A percentile compares a stretch with the other conserved stretches of the same genome.
Conservation (phyloP, 2,329 filamentous ascomycete genomes). For the Pseudogymnoascus sp. region DNA sequence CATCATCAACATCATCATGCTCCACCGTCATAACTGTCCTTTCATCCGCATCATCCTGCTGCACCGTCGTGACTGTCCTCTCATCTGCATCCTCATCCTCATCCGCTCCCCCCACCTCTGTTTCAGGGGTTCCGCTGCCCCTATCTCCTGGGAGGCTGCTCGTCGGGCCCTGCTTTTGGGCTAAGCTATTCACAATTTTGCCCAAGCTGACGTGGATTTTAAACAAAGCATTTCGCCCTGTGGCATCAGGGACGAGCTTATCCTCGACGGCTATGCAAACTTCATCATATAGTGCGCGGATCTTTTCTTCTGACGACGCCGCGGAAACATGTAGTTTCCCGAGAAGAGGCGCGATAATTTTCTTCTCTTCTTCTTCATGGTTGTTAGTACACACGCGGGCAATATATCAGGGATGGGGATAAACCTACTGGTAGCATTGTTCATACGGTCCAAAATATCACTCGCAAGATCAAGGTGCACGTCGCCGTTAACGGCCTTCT, state of each 20-base stretch:
- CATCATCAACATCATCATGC: constrained; percentile 7
- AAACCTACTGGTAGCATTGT: constrained; percentile 57
- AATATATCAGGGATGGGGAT: not conserved
- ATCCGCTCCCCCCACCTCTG: constrained; percentile 30
- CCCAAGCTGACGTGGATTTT: constrained; percentile 61
- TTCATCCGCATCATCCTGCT: constrained; percentile 27
- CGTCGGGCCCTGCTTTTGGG: constrained; percentile 25
- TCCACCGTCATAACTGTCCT: constrained; percentile 13
- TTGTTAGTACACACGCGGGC: constrained; percentile 25
- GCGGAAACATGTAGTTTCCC: constrained; percentile 76
- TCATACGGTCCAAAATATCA: constrained; percentile 69
- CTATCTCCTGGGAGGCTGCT: constrained; percentile 25
- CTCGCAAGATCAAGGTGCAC: constrained; percentile 74
- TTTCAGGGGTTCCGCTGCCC: constrained; percentile 27
- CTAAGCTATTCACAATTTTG: constrained; percentile 52
- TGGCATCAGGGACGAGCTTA: constrained; percentile 52
- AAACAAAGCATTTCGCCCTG: constrained; percentile 56
- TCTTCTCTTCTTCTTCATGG: constrained; percentile 71
- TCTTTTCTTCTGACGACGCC: constrained; percentile 51
- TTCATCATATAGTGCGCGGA: constrained; percentile 50
- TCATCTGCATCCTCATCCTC: constrained; percentile 33
- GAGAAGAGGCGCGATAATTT: constrained; percentile 68
- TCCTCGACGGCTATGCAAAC: constrained; percentile 57
- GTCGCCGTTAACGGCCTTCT: constrained; percentile 63
- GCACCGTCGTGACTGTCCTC: constrained; percentile 39